Evolutionary conservation across 2,329 filamentous ascomycete species (phyloP), one percentile per base, ranked within the genome.

Genomic region (Aspergillus viridinutans): DNA sequence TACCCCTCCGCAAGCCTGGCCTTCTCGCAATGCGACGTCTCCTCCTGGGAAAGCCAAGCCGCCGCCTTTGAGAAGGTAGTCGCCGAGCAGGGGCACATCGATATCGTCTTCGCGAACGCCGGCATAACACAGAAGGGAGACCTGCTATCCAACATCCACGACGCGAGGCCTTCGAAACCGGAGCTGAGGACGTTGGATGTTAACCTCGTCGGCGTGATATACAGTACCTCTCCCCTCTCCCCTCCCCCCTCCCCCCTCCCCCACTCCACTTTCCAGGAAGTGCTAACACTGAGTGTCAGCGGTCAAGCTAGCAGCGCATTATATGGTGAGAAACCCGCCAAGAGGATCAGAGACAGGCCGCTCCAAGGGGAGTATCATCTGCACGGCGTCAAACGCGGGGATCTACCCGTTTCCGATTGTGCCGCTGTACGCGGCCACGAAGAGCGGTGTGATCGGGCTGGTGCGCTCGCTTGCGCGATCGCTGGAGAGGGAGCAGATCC

Each of bases 371-470:
- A 73, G 72, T 6, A 80, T 83, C 45, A 73, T 83, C 52, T 82
- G 80, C 70, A 83, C 81, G 0, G 76, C 81, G 0, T 82, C 80
- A 3, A 82, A 82, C 63, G 80, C 79, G 1, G 81, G 81, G 0
- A 52, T 83, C 1, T 83, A 83, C 59, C 73, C 80, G 0, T 81
- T 83, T 54, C 76, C 80, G 0, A 74, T 78, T 2, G 78, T 79
- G 1, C 81, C 81, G 0, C 61, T 83, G 5, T 83, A 83, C 60
- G 74, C 77, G 2, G 73, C 76, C 3, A 74, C 76, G 12, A 83
- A 83, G 60, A 69, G 73, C 49, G 81, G 72, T 8, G 69, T 83
- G 0, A 70, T 83, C n/a, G 78, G 76, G 0, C 73, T 82, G 0
- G 80, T 83, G 6, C 72, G 81, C n/a, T 78, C 80, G 0, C 66